These are phyloP conservation scores for Diaporthe caulivora DNA, from an alignment of 2,329 filamentous ascomycete species.

Conservation along the genomic window DNA sequence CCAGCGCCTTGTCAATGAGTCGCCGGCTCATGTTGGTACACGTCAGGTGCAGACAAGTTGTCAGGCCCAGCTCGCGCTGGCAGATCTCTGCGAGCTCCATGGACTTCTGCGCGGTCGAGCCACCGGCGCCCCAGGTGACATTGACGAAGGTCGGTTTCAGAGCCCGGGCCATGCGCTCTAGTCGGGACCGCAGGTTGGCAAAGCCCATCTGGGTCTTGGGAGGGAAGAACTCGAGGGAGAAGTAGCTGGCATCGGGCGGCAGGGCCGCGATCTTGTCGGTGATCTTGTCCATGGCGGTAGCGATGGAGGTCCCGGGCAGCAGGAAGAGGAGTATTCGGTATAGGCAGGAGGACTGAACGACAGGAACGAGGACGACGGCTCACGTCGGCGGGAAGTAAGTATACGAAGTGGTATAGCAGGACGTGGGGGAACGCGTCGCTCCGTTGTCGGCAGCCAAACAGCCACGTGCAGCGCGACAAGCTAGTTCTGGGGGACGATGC, in stretches of 20 bases:
- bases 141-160: constrained; percentile 95
- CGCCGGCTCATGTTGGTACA: constrained; percentile 97
- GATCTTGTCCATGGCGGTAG: constrained; percentile 80
- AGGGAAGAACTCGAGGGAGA: constrained; percentile 99
- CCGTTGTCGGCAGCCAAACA: constrained; percentile 30
- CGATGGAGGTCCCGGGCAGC: not conserved
- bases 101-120: constrained; percentile 90
- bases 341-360: not conserved
- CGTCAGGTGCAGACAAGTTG: constrained; percentile 94
- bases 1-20: constrained; percentile 88
- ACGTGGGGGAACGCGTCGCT: constrained; percentile 18
- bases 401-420: not conserved
- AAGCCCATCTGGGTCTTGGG: constrained; percentile 98
- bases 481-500: not conserved
- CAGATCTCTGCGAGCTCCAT: constrained; percentile 95
- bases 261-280: constrained; percentile 95
- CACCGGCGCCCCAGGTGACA: constrained; percentile 97
- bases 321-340: not conserved
- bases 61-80: constrained; percentile 90
- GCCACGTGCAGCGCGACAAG: constrained; percentile 3
- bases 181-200: constrained; percentile 90
- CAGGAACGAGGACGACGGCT: not conserved
- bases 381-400: not conserved
- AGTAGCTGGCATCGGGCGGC: constrained; percentile 84
- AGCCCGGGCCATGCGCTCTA: constrained; percentile 94